phyloP scores from a whole-genome alignment of 139 green algal genomes.

The Gonium pectorale region DNA sequence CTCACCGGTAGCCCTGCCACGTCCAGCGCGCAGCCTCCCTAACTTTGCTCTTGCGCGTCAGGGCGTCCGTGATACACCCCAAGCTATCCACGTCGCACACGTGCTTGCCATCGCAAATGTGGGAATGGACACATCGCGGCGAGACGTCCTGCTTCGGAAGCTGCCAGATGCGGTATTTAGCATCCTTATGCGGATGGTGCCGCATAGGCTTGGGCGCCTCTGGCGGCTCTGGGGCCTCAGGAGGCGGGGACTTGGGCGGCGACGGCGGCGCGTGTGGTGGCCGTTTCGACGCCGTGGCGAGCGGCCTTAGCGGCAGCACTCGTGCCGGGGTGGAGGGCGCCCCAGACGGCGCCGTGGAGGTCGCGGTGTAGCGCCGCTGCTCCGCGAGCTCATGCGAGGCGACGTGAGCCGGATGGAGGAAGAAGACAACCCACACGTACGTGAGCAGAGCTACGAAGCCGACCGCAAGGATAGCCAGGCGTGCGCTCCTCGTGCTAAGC shows the following conservation, averaged over 20 bases:
- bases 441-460: not conserved
- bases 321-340: too few species aligned
- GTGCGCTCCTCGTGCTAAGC: not conserved
- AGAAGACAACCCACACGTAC: conserved; percentile 20
- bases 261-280: not conserved
- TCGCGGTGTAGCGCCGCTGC: too few species aligned
- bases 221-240: not conserved
- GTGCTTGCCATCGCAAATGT: conserved; percentile 78
- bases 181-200: conserved; percentile 32
- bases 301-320: too few species aligned
- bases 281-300: too few species aligned
- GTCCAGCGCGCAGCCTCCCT: conserved; percentile 65
- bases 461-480: not conserved
- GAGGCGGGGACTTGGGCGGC: not conserved
- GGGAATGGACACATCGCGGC: conserved; percentile 61
- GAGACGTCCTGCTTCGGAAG: conserved; percentile 62
- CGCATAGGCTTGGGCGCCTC: not conserved
- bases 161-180: conserved; percentile 48
- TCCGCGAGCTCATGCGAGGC: not conserved
- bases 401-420: not conserved
- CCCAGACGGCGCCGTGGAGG: too few species aligned
- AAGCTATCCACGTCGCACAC: conserved; percentile 57
- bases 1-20: conserved; percentile 78
- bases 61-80: conserved; percentile 62
- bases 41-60: conserved; percentile 58